Evolutionary conservation across 345 rosid genomes (phyloP).

Genomic region (Durio zibethinus): DNA sequence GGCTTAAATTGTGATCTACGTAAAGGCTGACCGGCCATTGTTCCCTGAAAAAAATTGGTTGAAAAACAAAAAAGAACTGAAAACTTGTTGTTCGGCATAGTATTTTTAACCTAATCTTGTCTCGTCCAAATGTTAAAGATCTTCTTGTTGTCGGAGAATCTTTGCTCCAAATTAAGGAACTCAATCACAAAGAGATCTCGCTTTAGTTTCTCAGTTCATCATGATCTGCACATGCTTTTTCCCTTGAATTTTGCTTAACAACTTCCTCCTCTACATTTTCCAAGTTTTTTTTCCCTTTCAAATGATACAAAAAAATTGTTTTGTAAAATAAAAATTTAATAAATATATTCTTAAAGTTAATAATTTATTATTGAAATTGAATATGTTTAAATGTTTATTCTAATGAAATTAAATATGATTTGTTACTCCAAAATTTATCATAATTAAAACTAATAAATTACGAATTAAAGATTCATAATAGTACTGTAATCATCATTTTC

Average conservation of each 20-base stretch:
- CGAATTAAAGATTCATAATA: not conserved
- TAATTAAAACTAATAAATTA: not conserved
- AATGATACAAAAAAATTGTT: not conserved
- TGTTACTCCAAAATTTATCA: not conserved
- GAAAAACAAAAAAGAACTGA: not conserved
- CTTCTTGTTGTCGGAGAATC: not conserved
- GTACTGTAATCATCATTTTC: not conserved
- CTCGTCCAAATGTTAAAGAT: not conserved
- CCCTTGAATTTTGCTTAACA: not conserved
- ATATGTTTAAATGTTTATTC: too few relatives aligned
- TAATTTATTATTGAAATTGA: too few relatives aligned
- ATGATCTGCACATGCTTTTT: not conserved
- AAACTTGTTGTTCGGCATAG: not conserved
- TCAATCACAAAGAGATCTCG: slow-evolving; percentile 9
- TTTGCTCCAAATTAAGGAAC: slow-evolving; percentile 22
- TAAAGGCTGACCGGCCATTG: slow-evolving; percentile 11
- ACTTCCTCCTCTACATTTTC: not conserved
- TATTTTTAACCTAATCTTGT: not conserved
- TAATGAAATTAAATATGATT: not conserved
- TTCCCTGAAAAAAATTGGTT: slow-evolving; percentile 1
- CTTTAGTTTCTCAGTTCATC: not conserved
- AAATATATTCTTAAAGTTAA: too few relatives aligned
- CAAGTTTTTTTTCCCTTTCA: not conserved
- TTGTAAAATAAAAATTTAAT: too few relatives aligned
- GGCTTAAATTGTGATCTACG: slow-evolving; percentile 18